phyloP scores from a whole-genome alignment of 768 basidiomycete species.

The Lentinula lateritia region DNA sequence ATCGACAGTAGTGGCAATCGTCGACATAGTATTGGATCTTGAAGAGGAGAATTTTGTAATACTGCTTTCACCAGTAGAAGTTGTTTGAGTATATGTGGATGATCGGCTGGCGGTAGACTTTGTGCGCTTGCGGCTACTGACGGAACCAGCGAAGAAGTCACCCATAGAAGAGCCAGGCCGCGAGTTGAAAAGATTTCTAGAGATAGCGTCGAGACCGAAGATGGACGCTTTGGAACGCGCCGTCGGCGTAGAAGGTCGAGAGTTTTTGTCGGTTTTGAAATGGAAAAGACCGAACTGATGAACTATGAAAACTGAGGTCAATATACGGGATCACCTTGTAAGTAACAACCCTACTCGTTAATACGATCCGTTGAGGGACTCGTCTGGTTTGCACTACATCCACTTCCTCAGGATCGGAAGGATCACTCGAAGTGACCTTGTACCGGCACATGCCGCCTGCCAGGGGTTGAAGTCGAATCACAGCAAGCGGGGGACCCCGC shows the following conservation, averaged over 20 bases:
- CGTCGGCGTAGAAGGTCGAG: constrained; percentile 84
- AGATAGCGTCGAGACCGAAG: constrained; percentile 86
- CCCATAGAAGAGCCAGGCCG: constrained; percentile 63
- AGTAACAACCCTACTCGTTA: constrained; percentile 64
- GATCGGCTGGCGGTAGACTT: constrained; percentile 71
- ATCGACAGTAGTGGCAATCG: constrained; percentile 62
- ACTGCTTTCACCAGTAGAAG: constrained; percentile 61
- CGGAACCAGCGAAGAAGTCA: constrained; percentile 73
- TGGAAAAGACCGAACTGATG: constrained; percentile 88
- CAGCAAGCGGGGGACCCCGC: constrained; percentile 65
- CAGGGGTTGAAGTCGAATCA: constrained; percentile 79
- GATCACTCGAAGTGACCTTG: constrained; percentile 69
- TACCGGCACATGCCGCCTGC: constrained; percentile 79
- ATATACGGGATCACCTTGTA: not conserved
- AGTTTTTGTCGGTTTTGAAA: constrained; percentile 68
- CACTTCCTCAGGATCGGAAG: constrained; percentile 69
- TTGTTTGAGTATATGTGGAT: constrained; percentile 68
- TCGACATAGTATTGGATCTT: constrained; percentile 61
- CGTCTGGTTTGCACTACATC: constrained; percentile 76
- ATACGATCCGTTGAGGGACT: constrained; percentile 69
- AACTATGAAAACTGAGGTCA: constrained; percentile 37
- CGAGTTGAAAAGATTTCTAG: constrained; percentile 78
- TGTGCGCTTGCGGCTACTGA: constrained; percentile 60
- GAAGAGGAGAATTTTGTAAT: constrained; percentile 62
- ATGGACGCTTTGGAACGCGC: constrained; percentile 77